Percentiles rank a stretch among this genome's conserved stretches.
Evolutionary conservation across 2,329 filamentous ascomycete genomes (phyloP).

Genomic region (Claviceps paspali): DNA sequence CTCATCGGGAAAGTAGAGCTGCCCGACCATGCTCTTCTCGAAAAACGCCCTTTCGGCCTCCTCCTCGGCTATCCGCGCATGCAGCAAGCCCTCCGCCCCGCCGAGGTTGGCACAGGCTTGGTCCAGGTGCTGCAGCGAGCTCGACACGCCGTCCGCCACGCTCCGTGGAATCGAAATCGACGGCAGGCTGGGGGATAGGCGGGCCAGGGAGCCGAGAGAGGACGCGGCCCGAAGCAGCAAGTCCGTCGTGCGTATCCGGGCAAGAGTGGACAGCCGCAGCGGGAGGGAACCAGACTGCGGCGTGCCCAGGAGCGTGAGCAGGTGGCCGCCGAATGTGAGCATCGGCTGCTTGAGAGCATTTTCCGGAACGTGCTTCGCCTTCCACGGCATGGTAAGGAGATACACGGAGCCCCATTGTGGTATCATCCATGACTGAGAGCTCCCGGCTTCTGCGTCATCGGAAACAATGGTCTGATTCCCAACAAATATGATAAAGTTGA

Average conservation of each 20-base stretch:
- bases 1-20: conserved; percentile 96
- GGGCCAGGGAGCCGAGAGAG: conserved; percentile 81
- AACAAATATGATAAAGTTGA: conserved; percentile 91
- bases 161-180: conserved; percentile 82
- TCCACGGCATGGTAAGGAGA: conserved; percentile 33
- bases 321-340: conserved; percentile 78
- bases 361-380: conserved; percentile 38
- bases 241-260: conserved; percentile 72
- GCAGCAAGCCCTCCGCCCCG: conserved; percentile 51
- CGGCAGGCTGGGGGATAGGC: conserved; percentile 67
- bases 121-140: conserved; percentile 63
- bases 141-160: conserved; percentile 73
- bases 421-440: conserved; percentile 65
- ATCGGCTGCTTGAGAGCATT: conserved; percentile 63
- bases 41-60: conserved; percentile 94
- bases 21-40: conserved; percentile 97
- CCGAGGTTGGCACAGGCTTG: conserved; percentile 60
- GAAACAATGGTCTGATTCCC: conserved; percentile 57
- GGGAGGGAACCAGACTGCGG: conserved; percentile 73
- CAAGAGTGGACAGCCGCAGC: conserved; percentile 68
- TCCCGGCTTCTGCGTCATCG: conserved; percentile 24
- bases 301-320: conserved; percentile 74
- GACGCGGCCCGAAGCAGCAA: conserved; percentile 81
- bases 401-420: conserved; percentile 82
- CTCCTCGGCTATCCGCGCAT: conserved; percentile 71